phyloP scores from a whole-genome alignment of 805 yeast genomes.

The Ascoidea rubescens region DNA sequence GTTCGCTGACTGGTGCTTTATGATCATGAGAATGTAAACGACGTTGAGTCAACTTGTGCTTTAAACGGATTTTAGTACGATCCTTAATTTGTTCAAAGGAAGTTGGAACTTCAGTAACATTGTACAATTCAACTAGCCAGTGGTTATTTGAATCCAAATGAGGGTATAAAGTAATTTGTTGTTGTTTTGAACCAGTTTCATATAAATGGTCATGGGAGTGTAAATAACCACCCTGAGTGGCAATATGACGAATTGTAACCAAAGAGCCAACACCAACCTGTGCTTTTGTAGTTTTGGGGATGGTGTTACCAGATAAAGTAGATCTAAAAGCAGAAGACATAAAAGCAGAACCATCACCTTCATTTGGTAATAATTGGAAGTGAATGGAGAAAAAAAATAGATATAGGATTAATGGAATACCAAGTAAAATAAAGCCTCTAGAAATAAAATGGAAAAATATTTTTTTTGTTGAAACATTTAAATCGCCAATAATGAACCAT shows the following conservation, averaged over 20 bases:
- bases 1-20: constrained; percentile 61
- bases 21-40: constrained; percentile 78
- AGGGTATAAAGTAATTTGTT: constrained; percentile 70
- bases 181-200: constrained; percentile 74
- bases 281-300: constrained; percentile 45
- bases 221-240: constrained; percentile 67
- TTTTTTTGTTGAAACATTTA: constrained; percentile 30
- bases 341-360: constrained; percentile 62
- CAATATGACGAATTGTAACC: constrained; percentile 52
- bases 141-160: constrained; percentile 63
- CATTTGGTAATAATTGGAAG: constrained; percentile 38
- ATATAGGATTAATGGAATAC: constrained; percentile 45
- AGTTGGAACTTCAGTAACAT: constrained; percentile 38
- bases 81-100: constrained; percentile 49
- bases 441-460: constrained; percentile 32
- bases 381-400: constrained; percentile 48
- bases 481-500: constrained; percentile 66
- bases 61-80: constrained; percentile 59
- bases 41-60: constrained; percentile 40
- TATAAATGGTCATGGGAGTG: constrained; percentile 67
- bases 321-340: constrained; percentile 63
- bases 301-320: constrained; percentile 40
- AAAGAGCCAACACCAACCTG: constrained; percentile 63
- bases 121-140: constrained; percentile 59
- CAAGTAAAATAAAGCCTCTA: constrained; percentile 41